Evolutionary conservation across 495 filamentous ascomycete species (phyloP).

Genomic region (Bryoglossum gracile): DNA sequence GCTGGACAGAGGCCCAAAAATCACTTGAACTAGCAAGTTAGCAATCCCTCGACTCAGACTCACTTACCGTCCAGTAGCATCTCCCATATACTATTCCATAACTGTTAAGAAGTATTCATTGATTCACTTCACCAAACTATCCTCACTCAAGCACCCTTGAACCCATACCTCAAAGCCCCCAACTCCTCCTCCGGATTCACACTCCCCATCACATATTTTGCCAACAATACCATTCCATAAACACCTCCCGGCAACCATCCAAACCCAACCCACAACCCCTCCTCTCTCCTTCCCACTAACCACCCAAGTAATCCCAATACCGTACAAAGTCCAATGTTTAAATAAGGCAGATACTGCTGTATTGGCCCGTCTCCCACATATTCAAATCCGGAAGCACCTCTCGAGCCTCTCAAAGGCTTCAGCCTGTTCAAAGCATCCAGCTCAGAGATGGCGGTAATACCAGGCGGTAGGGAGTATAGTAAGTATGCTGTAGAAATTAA

Average conservation of each 20-base stretch:
- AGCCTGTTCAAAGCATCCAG: conserved; percentile 30
- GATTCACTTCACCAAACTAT: too few relatives aligned
- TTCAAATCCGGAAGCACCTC: neutral
- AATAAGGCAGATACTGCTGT: conserved; percentile 37
- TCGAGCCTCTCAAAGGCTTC: neutral
- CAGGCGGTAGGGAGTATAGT: conserved; percentile 34
- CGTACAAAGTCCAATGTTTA: conserved; percentile 39
- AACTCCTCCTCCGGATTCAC: conserved; percentile 50
- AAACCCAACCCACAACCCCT: conserved; percentile 19
- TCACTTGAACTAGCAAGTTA: too few relatives aligned
- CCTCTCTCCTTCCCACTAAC: conserved; percentile 36
- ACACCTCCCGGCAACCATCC: conserved; percentile 34
- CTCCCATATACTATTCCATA: neutral
- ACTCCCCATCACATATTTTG: conserved; percentile 45
- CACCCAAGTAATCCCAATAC: conserved; percentile 37
- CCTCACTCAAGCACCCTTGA: conserved; percentile 55
- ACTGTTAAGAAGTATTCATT: too few relatives aligned
- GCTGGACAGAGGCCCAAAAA: too few relatives aligned
- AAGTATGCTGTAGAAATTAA: conserved; percentile 51
- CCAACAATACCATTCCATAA: conserved; percentile 40
- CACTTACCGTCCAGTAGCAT: neutral
- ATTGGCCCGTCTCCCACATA: conserved; percentile 26
- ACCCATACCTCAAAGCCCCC: conserved; percentile 45
- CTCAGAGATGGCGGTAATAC: conserved; percentile 28
- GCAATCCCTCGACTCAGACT: too few relatives aligned